A percentile compares a stretch with the other conserved stretches of the same genome.
Conservation (phyloP, 2,329 filamentous ascomycete species). For the Colletotrichum lupini region DNA sequence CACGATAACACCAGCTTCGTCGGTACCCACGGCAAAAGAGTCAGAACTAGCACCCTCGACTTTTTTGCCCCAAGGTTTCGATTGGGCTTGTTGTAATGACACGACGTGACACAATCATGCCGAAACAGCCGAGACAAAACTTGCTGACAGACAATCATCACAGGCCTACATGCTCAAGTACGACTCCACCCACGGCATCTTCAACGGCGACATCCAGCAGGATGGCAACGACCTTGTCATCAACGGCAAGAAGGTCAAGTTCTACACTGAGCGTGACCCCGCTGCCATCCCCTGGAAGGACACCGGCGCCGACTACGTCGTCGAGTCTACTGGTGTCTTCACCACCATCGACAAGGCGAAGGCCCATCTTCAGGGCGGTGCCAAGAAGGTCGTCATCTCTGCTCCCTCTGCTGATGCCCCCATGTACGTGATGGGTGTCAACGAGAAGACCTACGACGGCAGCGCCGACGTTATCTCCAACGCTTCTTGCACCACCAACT, state of each 20-base stretch:
- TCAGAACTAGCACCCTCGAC: neutral
- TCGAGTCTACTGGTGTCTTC: slow-evolving; percentile 99
- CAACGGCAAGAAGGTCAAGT: slow-evolving; percentile 95
- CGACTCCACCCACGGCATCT: slow-evolving; percentile 95
- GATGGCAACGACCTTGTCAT: slow-evolving; percentile 79
- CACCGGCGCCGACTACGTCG: slow-evolving; percentile 90
- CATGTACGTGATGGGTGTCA: slow-evolving; percentile 99
- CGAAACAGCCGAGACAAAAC: neutral
- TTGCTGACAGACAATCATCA: slow-evolving; percentile 26
- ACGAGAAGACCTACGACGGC: slow-evolving; percentile 92
- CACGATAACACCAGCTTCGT: neutral
- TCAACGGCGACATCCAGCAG: slow-evolving; percentile 90
- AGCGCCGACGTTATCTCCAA: slow-evolving; percentile 96
- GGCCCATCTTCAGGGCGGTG: slow-evolving; percentile 94
- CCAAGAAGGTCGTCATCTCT: slow-evolving; percentile 97
- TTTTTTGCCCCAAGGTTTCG: too few relatives aligned
- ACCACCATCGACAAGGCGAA: slow-evolving; percentile 97
- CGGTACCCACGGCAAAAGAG: neutral
- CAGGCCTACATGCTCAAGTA: slow-evolving; percentile 99
- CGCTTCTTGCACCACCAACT: slow-evolving; percentile 99
- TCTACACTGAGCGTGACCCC: slow-evolving; percentile 94
- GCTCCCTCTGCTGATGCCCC: slow-evolving; percentile 94
- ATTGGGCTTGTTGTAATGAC: neutral
- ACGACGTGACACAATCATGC: neutral
- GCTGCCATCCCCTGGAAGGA: slow-evolving; percentile 89